These are phyloP conservation scores for Gyromitra esculenta DNA, from an alignment of 2,329 filamentous ascomycete genomes.

Conservation along the genomic window DNA sequence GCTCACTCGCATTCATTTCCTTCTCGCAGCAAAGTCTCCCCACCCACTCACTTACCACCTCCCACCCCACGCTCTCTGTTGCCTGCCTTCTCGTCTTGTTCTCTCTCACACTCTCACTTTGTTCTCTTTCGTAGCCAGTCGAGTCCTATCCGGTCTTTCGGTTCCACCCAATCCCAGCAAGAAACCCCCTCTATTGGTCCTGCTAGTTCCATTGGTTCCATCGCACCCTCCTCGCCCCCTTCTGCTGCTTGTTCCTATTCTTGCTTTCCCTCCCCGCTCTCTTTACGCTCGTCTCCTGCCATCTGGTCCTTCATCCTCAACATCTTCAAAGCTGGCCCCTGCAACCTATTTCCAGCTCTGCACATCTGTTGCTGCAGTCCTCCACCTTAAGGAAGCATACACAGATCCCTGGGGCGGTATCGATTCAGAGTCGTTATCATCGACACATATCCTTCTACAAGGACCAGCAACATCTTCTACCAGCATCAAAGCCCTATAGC, in stretches of 20 bases:
- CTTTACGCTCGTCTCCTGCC: slow-evolving; percentile 43
- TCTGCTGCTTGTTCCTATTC: slow-evolving; percentile 48
- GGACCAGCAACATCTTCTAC: slow-evolving; percentile 33
- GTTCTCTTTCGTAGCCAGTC: slow-evolving; percentile 29
- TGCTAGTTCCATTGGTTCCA: slow-evolving; percentile 40
- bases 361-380: slow-evolving; percentile 46
- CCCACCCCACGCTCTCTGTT: slow-evolving; percentile 52
- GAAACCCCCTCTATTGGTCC: slow-evolving; percentile 47
- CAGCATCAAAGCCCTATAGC: slow-evolving; percentile 32
- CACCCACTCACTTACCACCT: slow-evolving; percentile 46
- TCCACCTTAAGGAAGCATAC: slow-evolving; percentile 43
- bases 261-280: slow-evolving; percentile 49
- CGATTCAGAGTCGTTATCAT: slow-evolving; percentile 45
- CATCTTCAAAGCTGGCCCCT: slow-evolving; percentile 53
- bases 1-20: slow-evolving; percentile 50
- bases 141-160: slow-evolving; percentile 47
- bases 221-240: slow-evolving; percentile 47
- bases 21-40: slow-evolving; percentile 50
- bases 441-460: slow-evolving; percentile 31
- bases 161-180: slow-evolving; percentile 52
- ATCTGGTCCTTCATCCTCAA: slow-evolving; percentile 49
- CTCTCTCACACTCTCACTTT: slow-evolving; percentile 33
- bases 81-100: slow-evolving; percentile 43
- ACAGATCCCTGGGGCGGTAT: slow-evolving; percentile 51
- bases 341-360: slow-evolving; percentile 44